phyloP scores from a whole-genome alignment of 768 basidiomycete species.

The Xerocomus spinulosus region DNA sequence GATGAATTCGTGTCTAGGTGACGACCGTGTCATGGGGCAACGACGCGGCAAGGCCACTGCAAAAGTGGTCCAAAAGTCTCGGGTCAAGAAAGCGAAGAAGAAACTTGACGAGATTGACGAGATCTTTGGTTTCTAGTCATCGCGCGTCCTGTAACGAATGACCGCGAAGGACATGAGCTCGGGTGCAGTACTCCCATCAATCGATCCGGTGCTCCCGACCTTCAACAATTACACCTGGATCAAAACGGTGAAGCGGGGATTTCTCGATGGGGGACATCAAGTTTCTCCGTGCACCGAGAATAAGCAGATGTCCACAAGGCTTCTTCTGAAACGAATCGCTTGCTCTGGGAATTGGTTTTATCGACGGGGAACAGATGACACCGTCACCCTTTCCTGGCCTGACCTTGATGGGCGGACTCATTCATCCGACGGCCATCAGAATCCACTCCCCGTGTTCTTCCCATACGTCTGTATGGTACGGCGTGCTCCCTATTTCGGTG shows the following conservation, averaged over 20 bases:
- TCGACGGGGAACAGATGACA: no score
- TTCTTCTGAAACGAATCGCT: neutral
- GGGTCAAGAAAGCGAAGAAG: constrained; percentile 15
- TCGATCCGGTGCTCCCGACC: neutral
- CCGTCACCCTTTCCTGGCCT: no score
- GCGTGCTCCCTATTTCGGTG: no score
- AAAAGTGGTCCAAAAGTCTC: constrained; percentile 8
- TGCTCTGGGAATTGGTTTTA: neutral
- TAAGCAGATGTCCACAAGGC: neutral
- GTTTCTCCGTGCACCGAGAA: neutral
- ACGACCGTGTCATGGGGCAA: neutral
- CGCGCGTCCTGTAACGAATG: neutral
- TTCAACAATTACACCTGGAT: neutral
- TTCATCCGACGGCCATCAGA: no score
- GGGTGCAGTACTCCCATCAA: neutral
- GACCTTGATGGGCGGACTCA: no score
- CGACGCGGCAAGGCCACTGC: neutral
- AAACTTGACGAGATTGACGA: constrained; percentile 25
- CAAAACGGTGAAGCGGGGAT: no score
- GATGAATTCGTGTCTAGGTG: constrained; percentile 1
- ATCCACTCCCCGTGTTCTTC: no score
- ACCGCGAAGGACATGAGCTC: neutral
- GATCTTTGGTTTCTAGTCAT: constrained; percentile 24
- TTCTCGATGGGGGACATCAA: no score
- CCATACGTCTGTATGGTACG: no score